These are phyloP conservation scores for Pichia sp. DNA, from an alignment of 1,139 yeast species.

Conservation along the genomic window DNA sequence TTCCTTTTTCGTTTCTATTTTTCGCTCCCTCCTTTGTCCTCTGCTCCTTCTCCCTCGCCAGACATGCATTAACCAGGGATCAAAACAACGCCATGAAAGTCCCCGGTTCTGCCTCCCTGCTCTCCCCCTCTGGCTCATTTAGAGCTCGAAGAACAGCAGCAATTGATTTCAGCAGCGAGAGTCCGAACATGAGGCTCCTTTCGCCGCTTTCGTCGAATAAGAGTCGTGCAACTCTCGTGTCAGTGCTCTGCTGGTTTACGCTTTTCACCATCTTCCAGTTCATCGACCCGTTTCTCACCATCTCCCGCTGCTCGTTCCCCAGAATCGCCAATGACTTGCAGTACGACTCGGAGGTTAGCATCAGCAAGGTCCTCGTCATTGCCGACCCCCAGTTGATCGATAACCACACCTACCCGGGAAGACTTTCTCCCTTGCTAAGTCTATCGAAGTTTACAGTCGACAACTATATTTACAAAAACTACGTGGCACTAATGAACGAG, in stretches of 20 bases:
- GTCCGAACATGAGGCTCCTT: background rate
- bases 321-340: slow-evolving; percentile 3
- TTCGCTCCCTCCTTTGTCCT: background rate
- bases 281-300: slow-evolving; percentile 16
- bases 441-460: slow-evolving; percentile 50
- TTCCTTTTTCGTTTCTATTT: background rate
- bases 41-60: background rate
- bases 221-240: background rate
- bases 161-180: background rate
- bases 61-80: background rate
- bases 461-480: slow-evolving; percentile 44
- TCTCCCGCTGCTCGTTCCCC: slow-evolving; percentile 17
- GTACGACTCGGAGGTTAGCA: slow-evolving; percentile 5
- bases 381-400: slow-evolving; percentile 89
- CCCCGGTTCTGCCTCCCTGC: background rate
- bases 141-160: too few relatives aligned
- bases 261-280: slow-evolving; percentile 12
- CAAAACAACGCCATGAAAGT: background rate
- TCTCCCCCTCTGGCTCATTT: background rate
- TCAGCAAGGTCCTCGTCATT: slow-evolving; percentile 24
- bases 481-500: slow-evolving; percentile 36
- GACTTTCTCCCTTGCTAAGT: slow-evolving; percentile 36
- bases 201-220: background rate
- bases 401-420: slow-evolving; percentile 57
- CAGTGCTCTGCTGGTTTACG: slow-evolving; percentile 3